phyloP scores from a whole-genome alignment of 768 basidiomycete genomes.

The Xerocomus spinulosus region DNA sequence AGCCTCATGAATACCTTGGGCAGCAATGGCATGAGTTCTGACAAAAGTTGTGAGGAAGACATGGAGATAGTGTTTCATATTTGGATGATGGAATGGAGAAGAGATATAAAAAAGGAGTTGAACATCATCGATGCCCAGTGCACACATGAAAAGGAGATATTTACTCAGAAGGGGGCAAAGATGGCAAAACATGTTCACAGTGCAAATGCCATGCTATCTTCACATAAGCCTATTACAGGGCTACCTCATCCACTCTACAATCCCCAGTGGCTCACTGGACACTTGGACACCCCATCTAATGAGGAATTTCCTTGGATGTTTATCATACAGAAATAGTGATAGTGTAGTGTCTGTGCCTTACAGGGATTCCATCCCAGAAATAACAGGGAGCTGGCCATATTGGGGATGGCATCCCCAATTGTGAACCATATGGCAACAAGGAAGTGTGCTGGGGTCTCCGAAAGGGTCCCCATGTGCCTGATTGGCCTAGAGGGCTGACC shows the following conservation, averaged over 20 bases:
- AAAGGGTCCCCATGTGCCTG: no score
- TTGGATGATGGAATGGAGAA: not conserved
- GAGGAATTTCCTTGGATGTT: not conserved
- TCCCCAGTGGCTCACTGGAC: not conserved
- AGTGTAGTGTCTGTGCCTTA: no score
- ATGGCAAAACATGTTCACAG: not conserved
- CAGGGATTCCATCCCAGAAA: no score
- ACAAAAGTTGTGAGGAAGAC: constrained; percentile 5
- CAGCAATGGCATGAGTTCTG: constrained; percentile 5
- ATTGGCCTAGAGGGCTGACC: no score
- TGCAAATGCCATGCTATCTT: not conserved
- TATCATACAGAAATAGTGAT: not conserved
- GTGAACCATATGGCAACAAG: no score
- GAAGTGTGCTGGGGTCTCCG: no score
- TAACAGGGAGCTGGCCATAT: no score
- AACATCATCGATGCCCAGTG: constrained; percentile 1
- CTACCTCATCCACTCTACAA: not conserved
- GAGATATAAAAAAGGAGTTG: constrained; percentile 3
- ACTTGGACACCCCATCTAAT: not conserved
- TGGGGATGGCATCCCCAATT: no score
- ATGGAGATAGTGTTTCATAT: not conserved
- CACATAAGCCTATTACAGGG: not conserved
- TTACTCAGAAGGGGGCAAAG: constrained; percentile 4
- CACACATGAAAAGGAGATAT: not conserved
- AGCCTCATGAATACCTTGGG: not conserved